These are phyloP conservation scores for Lactarius trivialis DNA, from an alignment of 768 basidiomycete species.

Conservation along the genomic window DNA sequence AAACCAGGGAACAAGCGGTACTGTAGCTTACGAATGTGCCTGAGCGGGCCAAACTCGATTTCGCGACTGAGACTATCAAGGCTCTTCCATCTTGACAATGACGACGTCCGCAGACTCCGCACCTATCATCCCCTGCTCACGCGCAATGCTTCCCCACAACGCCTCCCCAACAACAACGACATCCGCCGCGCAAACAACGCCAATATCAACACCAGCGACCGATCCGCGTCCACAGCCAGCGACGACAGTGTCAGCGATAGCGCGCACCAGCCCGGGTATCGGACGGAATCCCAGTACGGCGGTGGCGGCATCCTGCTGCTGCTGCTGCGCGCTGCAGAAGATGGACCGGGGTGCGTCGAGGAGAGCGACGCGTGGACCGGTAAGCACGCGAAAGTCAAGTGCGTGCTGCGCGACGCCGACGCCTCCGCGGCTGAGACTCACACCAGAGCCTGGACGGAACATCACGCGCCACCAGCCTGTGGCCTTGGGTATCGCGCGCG, in stretches of 20 bases:
- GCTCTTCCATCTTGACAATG: no score
- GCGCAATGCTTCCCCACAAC: conserved; percentile 21
- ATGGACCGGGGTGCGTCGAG: conserved; percentile 69
- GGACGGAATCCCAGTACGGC: conserved; percentile 22
- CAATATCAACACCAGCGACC: conserved; percentile 20
- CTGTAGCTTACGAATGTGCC: no score
- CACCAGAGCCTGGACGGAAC: conserved; percentile 28
- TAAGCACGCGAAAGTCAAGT: conserved; percentile 74
- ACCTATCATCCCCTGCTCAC: no score
- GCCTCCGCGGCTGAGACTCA: no score
- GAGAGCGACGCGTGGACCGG: conserved; percentile 55
- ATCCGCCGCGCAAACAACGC: conserved; percentile 23
- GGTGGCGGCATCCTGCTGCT: no score
- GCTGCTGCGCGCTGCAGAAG: conserved; percentile 30
- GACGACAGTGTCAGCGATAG: conserved; percentile 10
- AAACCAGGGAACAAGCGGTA: no score
- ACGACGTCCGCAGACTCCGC: no score
- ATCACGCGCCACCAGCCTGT: conserved; percentile 78
- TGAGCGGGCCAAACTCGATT: no score
- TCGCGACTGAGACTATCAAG: no score
- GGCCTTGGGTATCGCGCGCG: conserved; percentile 64
- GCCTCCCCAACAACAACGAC: conserved; percentile 19
- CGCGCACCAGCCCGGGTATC: conserved; percentile 19
- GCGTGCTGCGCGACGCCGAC: conserved; percentile 47
- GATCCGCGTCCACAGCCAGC: conserved; percentile 19